phyloP scores from a whole-genome alignment of 257 asterid genomes.

The Solanum tarapatanum region DNA sequence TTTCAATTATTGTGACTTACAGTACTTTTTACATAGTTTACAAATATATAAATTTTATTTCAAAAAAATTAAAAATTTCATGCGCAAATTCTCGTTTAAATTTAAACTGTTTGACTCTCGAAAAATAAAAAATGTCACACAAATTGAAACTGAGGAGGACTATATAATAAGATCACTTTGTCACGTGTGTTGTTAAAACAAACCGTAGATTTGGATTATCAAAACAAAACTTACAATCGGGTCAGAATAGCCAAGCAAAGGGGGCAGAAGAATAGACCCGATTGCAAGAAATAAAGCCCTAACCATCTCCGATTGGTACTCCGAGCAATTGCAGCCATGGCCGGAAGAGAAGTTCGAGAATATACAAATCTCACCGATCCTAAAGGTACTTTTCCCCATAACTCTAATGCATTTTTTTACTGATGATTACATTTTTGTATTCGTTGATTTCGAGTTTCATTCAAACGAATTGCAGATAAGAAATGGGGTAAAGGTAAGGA shows the following conservation, averaged over 20 bases:
- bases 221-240: neutral
- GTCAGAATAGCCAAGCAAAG: neutral
- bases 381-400: conserved; percentile 36
- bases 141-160: too few relatives aligned
- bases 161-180: neutral
- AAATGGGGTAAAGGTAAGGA: conserved; percentile 87
- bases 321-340: conserved; percentile 23
- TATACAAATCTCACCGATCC: conserved; percentile 95
- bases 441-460: neutral
- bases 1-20: too few relatives aligned
- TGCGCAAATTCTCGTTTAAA: too few relatives aligned
- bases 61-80: too few relatives aligned
- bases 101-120: too few relatives aligned
- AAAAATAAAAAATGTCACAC: too few relatives aligned
- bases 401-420: neutral
- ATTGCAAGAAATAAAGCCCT: neutral
- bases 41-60: too few relatives aligned
- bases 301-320: neutral
- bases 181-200: neutral
- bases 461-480: conserved; percentile 40
- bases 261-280: neutral
- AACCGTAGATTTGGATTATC: neutral
- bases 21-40: too few relatives aligned
- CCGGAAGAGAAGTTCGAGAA: conserved; percentile 95
- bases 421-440: neutral